Evolutionary conservation across 805 yeast species (phyloP).

Genomic region (Saturnispora hagleri): DNA sequence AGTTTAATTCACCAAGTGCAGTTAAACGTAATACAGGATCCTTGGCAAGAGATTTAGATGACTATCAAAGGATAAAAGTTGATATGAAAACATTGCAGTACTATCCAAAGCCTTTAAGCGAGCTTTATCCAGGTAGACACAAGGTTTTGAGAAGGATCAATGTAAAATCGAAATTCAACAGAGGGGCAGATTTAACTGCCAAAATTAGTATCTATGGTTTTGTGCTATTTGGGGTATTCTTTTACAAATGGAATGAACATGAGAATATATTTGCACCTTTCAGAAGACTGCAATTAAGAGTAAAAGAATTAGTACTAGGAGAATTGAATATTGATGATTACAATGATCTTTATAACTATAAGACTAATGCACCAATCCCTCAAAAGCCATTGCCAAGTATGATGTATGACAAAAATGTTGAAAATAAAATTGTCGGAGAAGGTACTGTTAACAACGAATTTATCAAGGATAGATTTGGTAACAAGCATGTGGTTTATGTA

Average conservation of each 20-base stretch:
- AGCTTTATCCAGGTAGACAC: conserved; percentile 69
- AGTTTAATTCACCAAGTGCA: conserved; percentile 57
- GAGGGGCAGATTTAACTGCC: conserved; percentile 54
- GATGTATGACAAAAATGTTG: conserved; percentile 33
- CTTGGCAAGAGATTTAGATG: conserved; percentile 58
- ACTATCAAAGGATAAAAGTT: conserved; percentile 57
- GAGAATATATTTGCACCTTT: conserved; percentile 67
- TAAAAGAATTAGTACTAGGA: conserved; percentile 47
- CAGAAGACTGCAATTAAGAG: conserved; percentile 49
- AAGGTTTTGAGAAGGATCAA: conserved; percentile 57
- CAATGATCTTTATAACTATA: conserved; percentile 45
- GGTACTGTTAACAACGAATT: conserved; percentile 27
- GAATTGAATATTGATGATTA: conserved; percentile 48
- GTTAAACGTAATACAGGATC: conserved; percentile 35
- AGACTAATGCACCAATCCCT: conserved; percentile 32
- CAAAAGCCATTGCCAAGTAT: conserved; percentile 30
- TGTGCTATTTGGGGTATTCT: conserved; percentile 53
- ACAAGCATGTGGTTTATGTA: conserved; percentile 66
- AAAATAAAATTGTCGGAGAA: conserved; percentile 27
- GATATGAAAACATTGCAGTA: conserved; percentile 68
- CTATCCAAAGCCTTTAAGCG: conserved; percentile 70
- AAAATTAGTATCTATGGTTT: conserved; percentile 40
- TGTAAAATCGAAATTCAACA: conserved; percentile 42
- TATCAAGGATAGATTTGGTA: conserved; percentile 54
- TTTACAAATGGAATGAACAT: conserved; percentile 76